These are phyloP conservation scores for Spathaspora sp. DNA, from an alignment of 1,139 yeast genomes.

Conservation along the genomic window DNA sequence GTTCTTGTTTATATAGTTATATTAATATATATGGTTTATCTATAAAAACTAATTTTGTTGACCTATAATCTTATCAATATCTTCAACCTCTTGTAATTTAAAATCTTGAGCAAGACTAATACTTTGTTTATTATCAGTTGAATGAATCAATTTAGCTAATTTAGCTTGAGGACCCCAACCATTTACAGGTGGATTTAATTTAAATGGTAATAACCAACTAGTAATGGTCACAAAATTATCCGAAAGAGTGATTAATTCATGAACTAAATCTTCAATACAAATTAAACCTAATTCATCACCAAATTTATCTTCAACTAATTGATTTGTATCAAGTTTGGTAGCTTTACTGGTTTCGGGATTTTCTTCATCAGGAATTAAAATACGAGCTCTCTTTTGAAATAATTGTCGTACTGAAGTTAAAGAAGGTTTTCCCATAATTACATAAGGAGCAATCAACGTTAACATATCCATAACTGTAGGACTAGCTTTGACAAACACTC, in stretches of 20 bases:
- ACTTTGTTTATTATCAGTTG: slow-evolving; percentile 43
- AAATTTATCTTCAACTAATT: slow-evolving; percentile 67
- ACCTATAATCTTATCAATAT: slow-evolving; percentile 64
- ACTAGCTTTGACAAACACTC: slow-evolving; percentile 68
- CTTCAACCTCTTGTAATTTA: slow-evolving; percentile 58
- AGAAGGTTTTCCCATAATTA: slow-evolving; percentile 72
- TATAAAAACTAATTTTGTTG: slow-evolving; percentile 48
- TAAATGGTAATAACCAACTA: slow-evolving; percentile 68
- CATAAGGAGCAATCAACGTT: slow-evolving; percentile 67
- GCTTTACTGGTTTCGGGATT: slow-evolving; percentile 26
- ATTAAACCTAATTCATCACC: slow-evolving; percentile 66
- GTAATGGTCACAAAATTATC: slow-evolving; percentile 60
- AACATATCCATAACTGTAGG: slow-evolving; percentile 56
- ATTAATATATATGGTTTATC: neutral
- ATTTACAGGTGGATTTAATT: slow-evolving; percentile 63
- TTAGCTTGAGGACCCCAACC: slow-evolving; percentile 70
- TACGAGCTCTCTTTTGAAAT: slow-evolving; percentile 73
- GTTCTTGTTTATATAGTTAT: neutral
- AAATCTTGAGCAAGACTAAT: slow-evolving; percentile 64
- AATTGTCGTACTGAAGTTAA: slow-evolving; percentile 67
- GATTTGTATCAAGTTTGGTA: slow-evolving; percentile 65
- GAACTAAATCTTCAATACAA: slow-evolving; percentile 78
- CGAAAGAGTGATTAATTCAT: slow-evolving; percentile 63
- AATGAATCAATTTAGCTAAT: slow-evolving; percentile 48
- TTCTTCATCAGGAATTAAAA: slow-evolving; percentile 34